Percentiles rank a stretch among this genome's conserved stretches.
Conservation (phyloP, 1,139 yeast species). For the Chernovozyma sophiae-reginae region DNA sequence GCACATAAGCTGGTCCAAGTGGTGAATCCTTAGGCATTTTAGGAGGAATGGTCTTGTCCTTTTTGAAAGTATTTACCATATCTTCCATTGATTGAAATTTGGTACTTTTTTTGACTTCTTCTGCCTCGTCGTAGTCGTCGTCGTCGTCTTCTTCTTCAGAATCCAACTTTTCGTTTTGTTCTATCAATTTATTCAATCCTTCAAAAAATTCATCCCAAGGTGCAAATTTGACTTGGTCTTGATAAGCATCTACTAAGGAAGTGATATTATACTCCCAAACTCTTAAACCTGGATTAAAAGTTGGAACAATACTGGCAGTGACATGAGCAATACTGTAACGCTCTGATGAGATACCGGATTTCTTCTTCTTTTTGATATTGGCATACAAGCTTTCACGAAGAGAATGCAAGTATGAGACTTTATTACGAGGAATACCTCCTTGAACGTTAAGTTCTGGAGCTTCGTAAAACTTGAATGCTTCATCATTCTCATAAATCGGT, state of each 20-base stretch:
- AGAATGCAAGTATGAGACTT: slow-evolving; percentile 56
- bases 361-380: slow-evolving; percentile 37
- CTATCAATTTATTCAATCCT: slow-evolving; percentile 35
- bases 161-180: slow-evolving; percentile 19
- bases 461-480: not conserved
- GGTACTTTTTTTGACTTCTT: slow-evolving; percentile 9
- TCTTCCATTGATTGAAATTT: slow-evolving; percentile 8
- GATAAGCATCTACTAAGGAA: slow-evolving; percentile 30
- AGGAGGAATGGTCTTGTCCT: slow-evolving; percentile 66
- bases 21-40: slow-evolving; percentile 50
- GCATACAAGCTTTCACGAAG: slow-evolving; percentile 53
- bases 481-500: slow-evolving; percentile 1
- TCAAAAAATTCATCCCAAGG: slow-evolving; percentile 57
- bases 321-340: slow-evolving; percentile 69
- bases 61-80: slow-evolving; percentile 21
- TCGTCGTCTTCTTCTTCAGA: slow-evolving; percentile 12
- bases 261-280: slow-evolving; percentile 84
- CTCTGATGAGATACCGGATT: slow-evolving; percentile 46
- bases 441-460: slow-evolving; percentile 12
- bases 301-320: slow-evolving; percentile 76
- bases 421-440: slow-evolving; percentile 66
- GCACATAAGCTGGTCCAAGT: slow-evolving; percentile 72
- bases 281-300: slow-evolving; percentile 77
- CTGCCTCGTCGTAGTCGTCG: slow-evolving; percentile 12
- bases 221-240: slow-evolving; percentile 16